Conservation (phyloP, 805 yeast species). For the Metschnikowia koreensis region DNA sequence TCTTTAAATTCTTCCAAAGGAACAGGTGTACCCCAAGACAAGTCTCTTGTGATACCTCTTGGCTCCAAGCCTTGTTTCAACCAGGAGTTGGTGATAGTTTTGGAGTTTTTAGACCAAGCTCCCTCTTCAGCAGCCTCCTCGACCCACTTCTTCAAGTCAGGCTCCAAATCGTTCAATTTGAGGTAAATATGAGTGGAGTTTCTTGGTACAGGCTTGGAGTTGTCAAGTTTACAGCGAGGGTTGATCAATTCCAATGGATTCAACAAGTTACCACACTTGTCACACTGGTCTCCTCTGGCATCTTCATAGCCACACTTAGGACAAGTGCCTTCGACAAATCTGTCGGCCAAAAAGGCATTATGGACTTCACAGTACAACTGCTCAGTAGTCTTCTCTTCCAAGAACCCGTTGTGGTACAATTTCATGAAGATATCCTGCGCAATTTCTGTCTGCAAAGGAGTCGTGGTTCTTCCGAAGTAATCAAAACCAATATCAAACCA, state of each 20-base stretch:
- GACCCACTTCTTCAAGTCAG: constrained; percentile 70
- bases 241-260: constrained; percentile 91
- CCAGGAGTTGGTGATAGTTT: constrained; percentile 89
- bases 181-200: constrained; percentile 85
- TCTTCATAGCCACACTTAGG: constrained; percentile 94
- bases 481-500: constrained; percentile 98
- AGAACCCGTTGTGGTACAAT: constrained; percentile 68
- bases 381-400: constrained; percentile 84
- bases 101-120: constrained; percentile 89
- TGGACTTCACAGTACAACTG: constrained; percentile 92
- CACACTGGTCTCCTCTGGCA: constrained; percentile 99
- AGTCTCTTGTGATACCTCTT: constrained; percentile 95
- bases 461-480: constrained; percentile 94
- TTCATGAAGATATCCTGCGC: constrained; percentile 90
- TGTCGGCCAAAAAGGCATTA: constrained; percentile 88
- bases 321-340: constrained; percentile 96
- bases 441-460: constrained; percentile 85
- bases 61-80: constrained; percentile 88
- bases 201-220: constrained; percentile 73
- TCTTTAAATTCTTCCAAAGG: constrained; percentile 83
- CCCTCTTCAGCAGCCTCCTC: constrained; percentile 66
- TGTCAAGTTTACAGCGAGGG: constrained; percentile 94
- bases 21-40: constrained; percentile 98
- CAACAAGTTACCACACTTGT: constrained; percentile 84
- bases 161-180: constrained; percentile 80